phyloP scores from a whole-genome alignment of 176 grass and related monocot genomes.

The Oryza officinalis region DNA sequence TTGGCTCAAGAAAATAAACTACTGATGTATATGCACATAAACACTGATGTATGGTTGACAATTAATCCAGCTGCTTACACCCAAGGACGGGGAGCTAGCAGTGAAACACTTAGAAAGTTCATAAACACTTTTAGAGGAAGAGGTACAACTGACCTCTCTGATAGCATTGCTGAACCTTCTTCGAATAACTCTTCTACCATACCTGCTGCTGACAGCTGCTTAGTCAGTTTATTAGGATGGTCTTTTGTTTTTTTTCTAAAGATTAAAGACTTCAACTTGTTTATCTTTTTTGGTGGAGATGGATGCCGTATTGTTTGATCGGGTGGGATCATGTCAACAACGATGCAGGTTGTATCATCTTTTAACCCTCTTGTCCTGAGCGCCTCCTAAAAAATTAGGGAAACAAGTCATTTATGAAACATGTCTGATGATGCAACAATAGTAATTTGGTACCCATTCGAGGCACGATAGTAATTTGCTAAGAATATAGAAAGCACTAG shows the following conservation, averaged over 20 bases:
- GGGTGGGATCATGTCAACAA: constrained; percentile 88
- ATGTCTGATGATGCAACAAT: neutral
- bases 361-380: constrained; percentile 89
- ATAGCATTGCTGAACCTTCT: constrained; percentile 96
- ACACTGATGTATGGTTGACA: neutral
- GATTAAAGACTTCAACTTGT: constrained; percentile 76
- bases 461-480: constrained; percentile 26
- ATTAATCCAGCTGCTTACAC: neutral
- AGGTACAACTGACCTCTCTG: constrained; percentile 65
- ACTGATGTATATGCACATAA: neutral
- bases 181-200: constrained; percentile 88
- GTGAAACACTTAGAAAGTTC: neutral
- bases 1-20: neutral
- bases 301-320: constrained; percentile 59
- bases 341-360: constrained; percentile 95
- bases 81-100: neutral
- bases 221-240: constrained; percentile 65
- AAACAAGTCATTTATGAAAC: neutral
- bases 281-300: constrained; percentile 82
- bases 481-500: neutral
- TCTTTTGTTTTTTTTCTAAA: constrained; percentile 74
- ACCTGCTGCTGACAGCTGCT: constrained; percentile 66
- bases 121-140: neutral
- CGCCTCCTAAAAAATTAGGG: constrained; percentile 66
- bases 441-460: constrained; percentile 17